Conservation (phyloP, 139 green algal genomes). For the Volvox africanus region DNA sequence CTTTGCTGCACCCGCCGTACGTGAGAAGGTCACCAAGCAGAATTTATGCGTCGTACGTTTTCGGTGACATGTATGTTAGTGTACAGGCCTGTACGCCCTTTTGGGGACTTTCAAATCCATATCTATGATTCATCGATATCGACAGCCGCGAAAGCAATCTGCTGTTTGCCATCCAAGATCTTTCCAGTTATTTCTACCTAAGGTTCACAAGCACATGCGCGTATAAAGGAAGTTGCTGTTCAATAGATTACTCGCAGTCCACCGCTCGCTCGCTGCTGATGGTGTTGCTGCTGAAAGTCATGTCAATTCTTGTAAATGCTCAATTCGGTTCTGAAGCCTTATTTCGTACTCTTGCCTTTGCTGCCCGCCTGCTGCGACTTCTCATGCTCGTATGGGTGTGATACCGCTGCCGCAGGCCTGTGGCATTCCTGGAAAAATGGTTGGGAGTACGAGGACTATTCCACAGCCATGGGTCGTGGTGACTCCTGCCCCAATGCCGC, state of each 20-base stretch:
- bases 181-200: no score
- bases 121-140: no score
- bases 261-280: neutral
- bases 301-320: neutral
- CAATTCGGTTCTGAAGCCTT: neutral
- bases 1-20: no score
- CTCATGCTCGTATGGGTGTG: neutral
- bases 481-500: constrained; percentile 33
- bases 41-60: no score
- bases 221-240: neutral
- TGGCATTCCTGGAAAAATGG: constrained; percentile 18
- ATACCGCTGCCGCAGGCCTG: neutral
- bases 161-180: no score
- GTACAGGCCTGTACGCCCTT: no score
- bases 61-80: no score
- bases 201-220: no score
- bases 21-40: no score
- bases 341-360: neutral
- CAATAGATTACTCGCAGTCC: neutral
- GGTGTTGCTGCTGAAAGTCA: neutral
- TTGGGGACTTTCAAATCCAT: no score
- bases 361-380: neutral
- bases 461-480: constrained; percentile 27
- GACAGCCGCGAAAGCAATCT: no score
- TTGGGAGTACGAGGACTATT: constrained; percentile 13